Base-by-base conservation (phyloP, 2,329 filamentous ascomycete genomes). In the Monilinia aucupariae region DNA sequence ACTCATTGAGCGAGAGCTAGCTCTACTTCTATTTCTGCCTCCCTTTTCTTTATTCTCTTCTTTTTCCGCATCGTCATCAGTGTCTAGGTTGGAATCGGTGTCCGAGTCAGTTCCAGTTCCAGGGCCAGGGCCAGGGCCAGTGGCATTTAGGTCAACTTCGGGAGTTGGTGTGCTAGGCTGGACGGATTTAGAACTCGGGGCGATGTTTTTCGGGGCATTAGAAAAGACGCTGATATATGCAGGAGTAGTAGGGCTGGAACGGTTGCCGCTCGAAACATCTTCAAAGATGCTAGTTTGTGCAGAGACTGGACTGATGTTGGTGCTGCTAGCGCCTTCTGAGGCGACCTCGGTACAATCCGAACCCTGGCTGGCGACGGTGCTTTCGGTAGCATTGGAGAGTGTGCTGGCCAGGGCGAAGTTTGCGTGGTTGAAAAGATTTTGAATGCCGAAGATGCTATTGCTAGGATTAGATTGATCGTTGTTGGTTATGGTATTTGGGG, bases 1-100 rank as follows among this genome's bases (percentile, higher is more conserved):
- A 71, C 39, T 67, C 67, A 17, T 6, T 22, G 47, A 25, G 37
- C 37, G 25, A 12, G 61, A 45, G 12, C 39, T 27, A 51, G 13
- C 0, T n/a, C 47, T 12, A 13, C 32, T 27, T 20, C 9, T 4
- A 4, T 39, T 22, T 30, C 25, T 3, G 9, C 15, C 12, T 15
- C 15, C 13, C 4, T 15, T 39, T 15, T 39, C 4, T 5, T 39
- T 15, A 4, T 39, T 12, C 13, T 39, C 9, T 15, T 39, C 37
- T 43, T 37, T n/a, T 12, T 55, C 20, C 1, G n/a, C 1, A 27
- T 22, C 27, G 13, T 20, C 27, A 1, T 37, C 13, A 9, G 47
- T 9, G 13, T 30, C 47, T 17, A 13, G 25, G 9, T 30, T 9
- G 6, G 17, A 22, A 25, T 25, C 43, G n/a, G n/a, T 12, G 12